Evolutionary conservation across 768 basidiomycete species (phyloP), one percentile per base, ranked within the genome.

Genomic region (Leccinum truebloodii): DNA sequence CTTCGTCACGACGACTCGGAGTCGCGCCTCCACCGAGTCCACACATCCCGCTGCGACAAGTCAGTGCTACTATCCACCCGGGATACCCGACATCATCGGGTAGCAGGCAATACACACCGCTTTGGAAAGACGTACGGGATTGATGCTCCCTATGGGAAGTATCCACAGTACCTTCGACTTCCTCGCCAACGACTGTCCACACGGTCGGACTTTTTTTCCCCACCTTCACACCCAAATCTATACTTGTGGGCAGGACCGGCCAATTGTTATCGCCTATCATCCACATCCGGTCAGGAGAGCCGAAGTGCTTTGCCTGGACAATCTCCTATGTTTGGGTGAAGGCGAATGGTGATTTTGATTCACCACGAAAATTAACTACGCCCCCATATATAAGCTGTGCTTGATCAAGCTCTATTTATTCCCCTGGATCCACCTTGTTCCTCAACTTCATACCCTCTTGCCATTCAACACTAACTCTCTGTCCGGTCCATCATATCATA

Each of bases 211-310:
- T 64, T 35, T 44, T 44, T 62, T 44, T 26, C 22, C 14, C 37
- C 53, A 30, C 13, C 7, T 51, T 35, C 54, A 51, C 2, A 55
- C 55, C 62, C 55, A 55, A 55, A 55, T 65, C 20, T 10, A 52
- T 13, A 26, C 44, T 9, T 32, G 9, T 53, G 20, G 32, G 4
- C 13, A 20, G 26, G 24, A 35, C 32, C 60, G 30, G 13, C 55
- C 41, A 34, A 58, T 51, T 39, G 35, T 55, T 4, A 9, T 6
- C 8, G 3, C 41, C 49, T 24, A 52, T 54, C 39, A 37, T 56
- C 60, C 59, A 4, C 59, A 65, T 70, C 54, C 20, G 60, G 68
- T 4, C 16, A 54, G 44, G 46, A 60, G 53, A 30, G 65, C 57
- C 18, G n/a, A 54, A 34, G 61, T 63, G 56, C 59, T 59, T 12